Base-by-base conservation (phyloP, 257 asterid species). In the Leonotis leonurus region DNA sequence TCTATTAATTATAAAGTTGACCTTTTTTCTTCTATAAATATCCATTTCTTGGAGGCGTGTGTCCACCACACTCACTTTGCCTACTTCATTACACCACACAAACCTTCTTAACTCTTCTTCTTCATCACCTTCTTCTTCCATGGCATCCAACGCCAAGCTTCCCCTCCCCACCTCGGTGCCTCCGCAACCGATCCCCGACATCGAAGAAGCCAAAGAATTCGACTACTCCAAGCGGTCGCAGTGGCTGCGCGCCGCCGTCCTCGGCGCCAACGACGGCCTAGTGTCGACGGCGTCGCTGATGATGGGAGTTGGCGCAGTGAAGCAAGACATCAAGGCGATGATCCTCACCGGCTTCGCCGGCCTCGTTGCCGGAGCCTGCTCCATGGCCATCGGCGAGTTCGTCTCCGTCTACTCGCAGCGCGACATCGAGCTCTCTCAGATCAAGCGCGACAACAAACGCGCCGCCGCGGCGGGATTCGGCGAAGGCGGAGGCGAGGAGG, bases 231-330 rank as follows among this genome's bases (percentile, higher is more conserved):
- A 72, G 45, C 73, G 83, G 26, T 81, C 96, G 46, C 96, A 84
- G 49, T 89, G 96, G 96, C 83, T 89, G 4, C 93, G 96, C 16
- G 95, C 95, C 21, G 96, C 96, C 0, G 94, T 89, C 4, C 79
- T 89, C 2, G 96, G 96, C 26, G 96, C 96, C 67, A 89, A 83
- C 52, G 96, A 89, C 46, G 96, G 96, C 4, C 70, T 86, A 2
- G 83, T 89, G 27, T 89, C 96, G 8, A 85, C 90, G 0, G 95
- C 95, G 0, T 78, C 96, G 1, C 69, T 89, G 6, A 89, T 89
- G 96, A 80, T 89, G 90, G 96, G 95, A 13, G 84, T 89, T 5
- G 96, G 96, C 46, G 89, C 96, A 0, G 94, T 89, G 12, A 84
- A 79, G 41, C 83, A 82, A n/a, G 96, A 83, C 71, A 79, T 82